These are phyloP conservation scores for Phytopythium chamaehyphon DNA, from an alignment of 352 stramenopile genomes.

Conservation along the genomic window DNA sequence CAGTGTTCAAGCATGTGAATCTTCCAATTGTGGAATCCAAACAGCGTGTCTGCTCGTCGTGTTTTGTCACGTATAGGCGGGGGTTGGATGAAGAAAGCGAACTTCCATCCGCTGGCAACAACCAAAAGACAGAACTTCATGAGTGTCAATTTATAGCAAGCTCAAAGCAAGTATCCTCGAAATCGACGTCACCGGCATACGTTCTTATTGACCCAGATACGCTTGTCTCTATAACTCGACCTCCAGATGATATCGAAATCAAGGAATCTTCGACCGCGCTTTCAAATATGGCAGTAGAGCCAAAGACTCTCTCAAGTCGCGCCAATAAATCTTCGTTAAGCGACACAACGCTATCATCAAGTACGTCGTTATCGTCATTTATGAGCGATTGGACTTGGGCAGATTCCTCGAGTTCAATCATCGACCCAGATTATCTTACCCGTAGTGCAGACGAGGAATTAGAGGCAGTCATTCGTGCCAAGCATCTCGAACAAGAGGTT, in stretches of 20 bases:
- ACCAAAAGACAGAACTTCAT: conserved; percentile 8
- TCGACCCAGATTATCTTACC: conserved; percentile 1
- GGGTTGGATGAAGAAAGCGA: conserved; percentile 16
- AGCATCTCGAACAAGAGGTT: conserved; percentile 69
- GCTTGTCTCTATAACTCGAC: conserved; percentile 8
- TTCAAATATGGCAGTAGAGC: background rate
- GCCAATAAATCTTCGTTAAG: conserved; percentile 35
- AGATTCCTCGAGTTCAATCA: conserved; percentile 12
- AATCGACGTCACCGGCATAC: background rate
- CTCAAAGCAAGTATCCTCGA: background rate
- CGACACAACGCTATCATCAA: conserved; percentile 22
- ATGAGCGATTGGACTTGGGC: conserved; percentile 24
- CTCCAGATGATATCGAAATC: no score
- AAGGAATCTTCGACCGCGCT: background rate
- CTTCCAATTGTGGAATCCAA: conserved; percentile 57
- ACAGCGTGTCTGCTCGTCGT: conserved; percentile 68
- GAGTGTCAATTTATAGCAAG: background rate
- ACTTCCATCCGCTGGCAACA: background rate
- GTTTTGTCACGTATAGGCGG: conserved; percentile 62
- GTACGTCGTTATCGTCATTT: conserved; percentile 3
- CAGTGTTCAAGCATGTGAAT: conserved; percentile 62
- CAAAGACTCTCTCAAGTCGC: conserved; percentile 11
- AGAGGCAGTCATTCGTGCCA: conserved; percentile 47
- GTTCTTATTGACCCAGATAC: conserved; percentile 3
- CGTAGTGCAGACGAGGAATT: conserved; percentile 43